Conservation (phyloP, 768 basidiomycete species). For the Collybiopsis luxurians region DNA sequence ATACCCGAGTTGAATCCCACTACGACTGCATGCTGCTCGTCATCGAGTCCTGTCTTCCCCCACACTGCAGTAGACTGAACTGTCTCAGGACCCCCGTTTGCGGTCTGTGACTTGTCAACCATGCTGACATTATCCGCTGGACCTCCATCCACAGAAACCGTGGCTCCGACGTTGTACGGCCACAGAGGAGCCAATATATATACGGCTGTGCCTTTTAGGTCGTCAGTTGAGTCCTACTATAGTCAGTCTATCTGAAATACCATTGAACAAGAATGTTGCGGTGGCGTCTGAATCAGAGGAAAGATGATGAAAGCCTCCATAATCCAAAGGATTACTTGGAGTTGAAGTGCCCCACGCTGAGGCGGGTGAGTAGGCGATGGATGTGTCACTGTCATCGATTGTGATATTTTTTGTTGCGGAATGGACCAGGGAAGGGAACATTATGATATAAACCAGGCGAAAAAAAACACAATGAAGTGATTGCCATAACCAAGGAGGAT, state of each 20-base stretch:
- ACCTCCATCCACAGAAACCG: conserved; percentile 7
- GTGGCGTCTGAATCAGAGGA: conserved; percentile 3
- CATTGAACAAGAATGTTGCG: conserved; percentile 8
- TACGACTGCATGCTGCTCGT: too few relatives aligned
- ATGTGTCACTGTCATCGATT: conserved; percentile 10
- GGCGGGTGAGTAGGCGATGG: conserved; percentile 9
- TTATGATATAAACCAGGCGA: too few relatives aligned
- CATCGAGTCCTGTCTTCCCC: too few relatives aligned
- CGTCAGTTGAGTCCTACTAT: too few relatives aligned
- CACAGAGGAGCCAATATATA: conserved; percentile 10
- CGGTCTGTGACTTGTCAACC: background rate
- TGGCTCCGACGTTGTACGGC: conserved; percentile 8
- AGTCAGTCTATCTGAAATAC: too few relatives aligned
- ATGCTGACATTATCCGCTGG: conserved; percentile 7
- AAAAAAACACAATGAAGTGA: too few relatives aligned
- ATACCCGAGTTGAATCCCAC: too few relatives aligned
- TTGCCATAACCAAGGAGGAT: too few relatives aligned
- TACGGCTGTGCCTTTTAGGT: conserved; percentile 7
- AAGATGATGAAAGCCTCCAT: conserved; percentile 11
- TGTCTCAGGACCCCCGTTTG: too few relatives aligned
- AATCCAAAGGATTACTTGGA: conserved; percentile 8
- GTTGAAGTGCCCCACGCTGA: conserved; percentile 10
- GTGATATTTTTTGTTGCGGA: too few relatives aligned
- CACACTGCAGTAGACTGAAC: too few relatives aligned
- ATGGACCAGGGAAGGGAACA: too few relatives aligned